These are phyloP conservation scores for Epichloe sibirici DNA, from an alignment of 2,329 filamentous ascomycete genomes.

Conservation along the genomic window DNA sequence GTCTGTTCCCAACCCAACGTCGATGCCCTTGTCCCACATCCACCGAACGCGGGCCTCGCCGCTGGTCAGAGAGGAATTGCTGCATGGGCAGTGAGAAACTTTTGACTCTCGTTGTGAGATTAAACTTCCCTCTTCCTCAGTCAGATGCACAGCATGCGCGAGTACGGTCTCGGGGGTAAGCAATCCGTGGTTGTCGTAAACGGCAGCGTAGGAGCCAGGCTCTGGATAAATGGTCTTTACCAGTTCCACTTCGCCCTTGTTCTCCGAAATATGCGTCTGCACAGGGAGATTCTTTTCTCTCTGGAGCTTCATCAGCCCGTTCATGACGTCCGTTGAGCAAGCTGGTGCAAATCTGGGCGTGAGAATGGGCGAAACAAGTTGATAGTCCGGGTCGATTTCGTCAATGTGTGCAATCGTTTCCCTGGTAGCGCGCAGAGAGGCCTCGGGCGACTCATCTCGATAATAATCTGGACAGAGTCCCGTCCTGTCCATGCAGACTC, in stretches of 20 bases:
- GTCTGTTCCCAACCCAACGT: conserved; percentile 81
- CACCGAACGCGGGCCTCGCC: conserved; percentile 66
- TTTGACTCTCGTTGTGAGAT: conserved; percentile 51
- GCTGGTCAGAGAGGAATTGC: conserved; percentile 70
- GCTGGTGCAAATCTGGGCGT: conserved; percentile 59
- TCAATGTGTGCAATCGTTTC: conserved; percentile 53
- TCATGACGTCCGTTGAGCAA: conserved; percentile 49
- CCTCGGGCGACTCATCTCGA: conserved; percentile 54
- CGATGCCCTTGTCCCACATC: conserved; percentile 61
- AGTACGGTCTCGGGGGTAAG: conserved; percentile 65
- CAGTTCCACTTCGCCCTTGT: conserved; percentile 57
- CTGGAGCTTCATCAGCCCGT: conserved; percentile 51
- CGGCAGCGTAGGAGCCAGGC: conserved; percentile 52
- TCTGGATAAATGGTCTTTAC: conserved; percentile 60
- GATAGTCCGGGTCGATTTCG: conserved; percentile 50
- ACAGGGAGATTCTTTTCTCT: conserved; percentile 51
- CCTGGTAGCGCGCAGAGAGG: conserved; percentile 42
- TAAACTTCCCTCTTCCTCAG: conserved; percentile 50
- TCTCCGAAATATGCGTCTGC: conserved; percentile 88
- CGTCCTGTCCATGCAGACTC: conserved; percentile 83
- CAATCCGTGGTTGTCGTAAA: conserved; percentile 65
- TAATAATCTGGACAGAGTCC: conserved; percentile 63
- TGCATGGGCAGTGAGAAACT: conserved; percentile 76
- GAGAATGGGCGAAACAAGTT: conserved; percentile 65
- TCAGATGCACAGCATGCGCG: conserved; percentile 73